Conservation (phyloP, 805 yeast species). For the Sugiyamaella qingdaonensis region DNA sequence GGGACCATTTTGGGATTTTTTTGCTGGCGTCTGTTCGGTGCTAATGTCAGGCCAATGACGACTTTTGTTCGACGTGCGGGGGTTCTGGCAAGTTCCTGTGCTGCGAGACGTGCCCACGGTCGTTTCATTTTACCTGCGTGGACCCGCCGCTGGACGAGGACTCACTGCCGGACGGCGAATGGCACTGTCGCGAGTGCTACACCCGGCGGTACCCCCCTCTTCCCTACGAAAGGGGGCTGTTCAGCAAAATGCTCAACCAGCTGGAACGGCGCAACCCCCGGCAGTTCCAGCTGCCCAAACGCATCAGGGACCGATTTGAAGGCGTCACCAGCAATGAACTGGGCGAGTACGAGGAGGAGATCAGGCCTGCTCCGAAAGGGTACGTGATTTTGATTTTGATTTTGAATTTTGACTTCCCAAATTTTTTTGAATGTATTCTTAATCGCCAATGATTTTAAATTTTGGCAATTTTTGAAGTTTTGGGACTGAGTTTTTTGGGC, state of each 20-base stretch:
- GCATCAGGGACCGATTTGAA: constrained; percentile 64
- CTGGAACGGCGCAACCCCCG: constrained; percentile 59
- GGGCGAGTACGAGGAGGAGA: constrained; percentile 71
- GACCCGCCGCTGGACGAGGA: constrained; percentile 83
- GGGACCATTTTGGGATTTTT: background rate
- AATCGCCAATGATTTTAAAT: no score
- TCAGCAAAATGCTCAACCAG: constrained; percentile 55
- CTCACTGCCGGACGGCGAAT: constrained; percentile 75
- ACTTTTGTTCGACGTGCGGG: constrained; percentile 87
- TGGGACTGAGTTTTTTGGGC: background rate
- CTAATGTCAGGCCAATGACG: constrained; percentile 57
- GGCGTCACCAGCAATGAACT: constrained; percentile 62
- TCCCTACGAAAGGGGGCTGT: constrained; percentile 38
- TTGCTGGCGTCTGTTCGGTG: no score
- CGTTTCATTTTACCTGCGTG: constrained; percentile 88
- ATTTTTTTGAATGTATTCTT: no score
- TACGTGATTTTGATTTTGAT: background rate
- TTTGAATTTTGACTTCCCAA: background rate
- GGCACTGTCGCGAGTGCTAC: constrained; percentile 81
- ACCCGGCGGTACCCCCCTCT: constrained; percentile 40
- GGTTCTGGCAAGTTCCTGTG: constrained; percentile 85
- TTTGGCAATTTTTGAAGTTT: no score
- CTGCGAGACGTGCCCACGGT: constrained; percentile 88
- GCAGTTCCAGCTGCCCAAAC: constrained; percentile 63
- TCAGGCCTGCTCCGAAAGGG: constrained; percentile 44